Evolutionary conservation across 2,329 filamentous ascomycete genomes (phyloP), one percentile per base, ranked within the genome.

Genomic region (Botrytis sinoallii): DNA sequence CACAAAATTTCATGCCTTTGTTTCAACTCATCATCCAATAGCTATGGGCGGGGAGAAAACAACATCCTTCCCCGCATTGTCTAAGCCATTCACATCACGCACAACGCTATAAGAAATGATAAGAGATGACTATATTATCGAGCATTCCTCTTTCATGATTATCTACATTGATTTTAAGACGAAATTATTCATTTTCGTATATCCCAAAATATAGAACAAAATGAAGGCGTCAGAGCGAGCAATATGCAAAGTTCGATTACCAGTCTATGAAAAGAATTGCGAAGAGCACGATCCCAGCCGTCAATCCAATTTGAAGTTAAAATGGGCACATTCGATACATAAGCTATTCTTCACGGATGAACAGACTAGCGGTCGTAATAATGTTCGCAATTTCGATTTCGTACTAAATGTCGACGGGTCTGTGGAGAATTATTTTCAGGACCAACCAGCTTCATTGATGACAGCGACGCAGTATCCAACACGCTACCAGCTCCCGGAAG

Each of bases 401-500:
- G 1, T 22, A 25, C 22, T 70, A 12, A 38, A 46, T 16, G 8
- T 9, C 4, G 42, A 70, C 57, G 68, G 68, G 6, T 70, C 68
- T 9, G 68, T 57, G 5, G 57, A 70, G 29, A 70, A 70, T 42
- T 14, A 4, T 16, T 22, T 38, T 14, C 42, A 48, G 35, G 12
- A 35, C 10, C 32, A 61, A 25, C 8, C 29, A 32, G 42, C 1
- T 20, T 61, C 57, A 10, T n/a, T 42, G 16, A 35, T 32, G 7
- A 32, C 63, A 35, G 4, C 42, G 35, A 61, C 5, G 14, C 40
- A 38, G 9, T 70, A 61, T 38, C 57, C 55, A 38, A 9, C 68
- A 44, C 68, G 55, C 12, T 70, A 61, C 14, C 68, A 70, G 46
- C 68, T 70, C 22, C 68, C 68, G 6, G 40, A 61, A 35, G 40